Base-by-base conservation (phyloP, 192 early-diverging fungal species). In the Helicostylum pulchrum region DNA sequence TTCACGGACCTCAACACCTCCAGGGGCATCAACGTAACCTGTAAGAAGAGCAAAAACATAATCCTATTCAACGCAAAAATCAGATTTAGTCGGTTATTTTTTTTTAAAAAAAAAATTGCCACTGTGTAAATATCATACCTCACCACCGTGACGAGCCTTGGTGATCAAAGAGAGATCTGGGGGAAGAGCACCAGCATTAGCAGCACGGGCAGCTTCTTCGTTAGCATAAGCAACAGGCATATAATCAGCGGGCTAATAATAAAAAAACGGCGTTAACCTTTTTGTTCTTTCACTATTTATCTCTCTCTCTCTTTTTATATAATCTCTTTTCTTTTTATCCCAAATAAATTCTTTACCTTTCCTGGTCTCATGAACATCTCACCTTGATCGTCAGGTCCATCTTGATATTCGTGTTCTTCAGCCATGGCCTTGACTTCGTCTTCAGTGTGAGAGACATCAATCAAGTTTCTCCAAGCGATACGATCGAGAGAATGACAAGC, bases 401-500 rank as follows among this genome's bases (percentile, higher is more conserved):
- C 96, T 36, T 69, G 73, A 78, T 94, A 97, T 77, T 97, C 87
- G 80, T 80, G 84, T 78, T 97, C 94, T 58, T 87, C 90, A 52
- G 95, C 94, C 87, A 99, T 85, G n/a, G 77, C 87, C 81, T 95
- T 95, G 47, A 84, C 92, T 80, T 97, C 96, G 48, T 88, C 92
- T 56, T 91, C 89, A 44, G 93, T 89, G 83, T 95, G 94, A 30
- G 89, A 88, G 12, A 99, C 95, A 47, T 86, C 92, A n/a, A 99
- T 87, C 59, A 99, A 80, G 82, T 96, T 96, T 71, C 95, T 91
- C 90, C 88, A 99, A 70, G 93, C 83, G 62, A 99, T 87, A 52
- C 88, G 89, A 44, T 96, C 90, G 67, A 99, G 84, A 20, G 95
- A 95, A 83, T 99, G 96, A 80, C 96, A 99, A 31, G 94, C 90